Evolutionary conservation across 2,329 filamentous ascomycete species (phyloP), one percentile per base, ranked within the genome.

Genomic region (Sporothrix pseudoabietina): DNA sequence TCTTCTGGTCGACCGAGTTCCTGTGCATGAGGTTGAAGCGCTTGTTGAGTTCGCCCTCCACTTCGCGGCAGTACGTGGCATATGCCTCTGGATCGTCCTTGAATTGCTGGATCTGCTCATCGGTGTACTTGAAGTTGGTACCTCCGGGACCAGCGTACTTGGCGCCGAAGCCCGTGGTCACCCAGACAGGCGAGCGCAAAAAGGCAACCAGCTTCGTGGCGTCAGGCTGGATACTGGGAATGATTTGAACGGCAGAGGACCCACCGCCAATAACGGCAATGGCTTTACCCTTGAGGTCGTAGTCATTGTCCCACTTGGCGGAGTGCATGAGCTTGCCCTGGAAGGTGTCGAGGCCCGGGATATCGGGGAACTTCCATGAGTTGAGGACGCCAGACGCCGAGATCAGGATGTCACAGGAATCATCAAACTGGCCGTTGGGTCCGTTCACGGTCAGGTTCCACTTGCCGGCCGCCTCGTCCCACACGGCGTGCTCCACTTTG

Each of bases 391-490:
- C 77, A 0, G 72, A 61, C 14, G 68, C 77, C 39, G 74, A 74
- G 12, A 77, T 65, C 8, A 78, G 44, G 14, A 77, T 71, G 19
- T 77, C 69, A 66, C 74, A 72, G n/a, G 35, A 32, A 57, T 77
- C 75, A 6, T 54, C 61, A 49, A 76, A 74, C 9, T 70, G 72
- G 14, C 47, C 76, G 3, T 72, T 54, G 44, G 78, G 76, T 52
- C 78, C 76, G 4, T 80, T 75, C 0, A 75, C 77, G 14, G 80
- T 69, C 71, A 76, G 73, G 71, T 54, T 39, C 65, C 84, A 86
- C 4, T 81, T 76, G 1, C 81, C 81, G 14, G 77, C 78, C 2
- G 78, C 74, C 73, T 85, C 84, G 71, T 85, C 79, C 85, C 85
- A 87, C 0, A 71, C 75, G 3, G 80, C 82, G 35, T 32, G 16